Conservation (phyloP, 768 basidiomycete species). For the Amanita rimosa region DNA sequence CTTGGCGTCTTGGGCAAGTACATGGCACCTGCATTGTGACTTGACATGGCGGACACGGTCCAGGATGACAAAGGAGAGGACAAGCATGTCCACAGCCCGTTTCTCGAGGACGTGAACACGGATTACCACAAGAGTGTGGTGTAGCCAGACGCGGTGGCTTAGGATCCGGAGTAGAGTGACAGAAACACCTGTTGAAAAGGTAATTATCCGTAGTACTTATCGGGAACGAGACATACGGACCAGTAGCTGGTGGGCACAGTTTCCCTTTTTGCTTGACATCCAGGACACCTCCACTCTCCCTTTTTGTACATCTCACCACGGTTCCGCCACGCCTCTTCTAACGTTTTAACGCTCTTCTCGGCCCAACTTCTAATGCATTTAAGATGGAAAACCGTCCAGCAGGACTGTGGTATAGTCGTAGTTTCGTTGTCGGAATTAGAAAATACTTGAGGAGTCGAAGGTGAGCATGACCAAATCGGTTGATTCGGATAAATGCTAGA, state of each 20-base stretch:
- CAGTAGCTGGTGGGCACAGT: conserved; percentile 54
- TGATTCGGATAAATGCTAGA: conserved; percentile 67
- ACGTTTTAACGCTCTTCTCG: conserved; percentile 62
- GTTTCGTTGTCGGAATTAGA: conserved; percentile 19
- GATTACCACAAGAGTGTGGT: conserved; percentile 67
- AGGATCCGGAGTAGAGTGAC: conserved; percentile 63
- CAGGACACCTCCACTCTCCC: conserved; percentile 90
- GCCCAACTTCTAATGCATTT: conserved; percentile 90
- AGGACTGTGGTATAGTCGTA: conserved; percentile 39
- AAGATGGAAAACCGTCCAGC: conserved; percentile 88
- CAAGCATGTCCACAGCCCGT: conserved; percentile 72
- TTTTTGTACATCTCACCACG: conserved; percentile 48
- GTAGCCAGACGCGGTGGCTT: conserved; percentile 57
- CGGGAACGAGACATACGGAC: conserved; percentile 24
- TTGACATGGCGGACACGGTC: conserved; percentile 91
- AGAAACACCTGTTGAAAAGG: conserved; percentile 88
- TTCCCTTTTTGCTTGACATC: conserved; percentile 76
- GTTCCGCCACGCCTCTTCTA: conserved; percentile 61
- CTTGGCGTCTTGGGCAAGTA: conserved; percentile 58
- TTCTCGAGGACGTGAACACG: conserved; percentile 49
- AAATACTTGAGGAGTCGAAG: conserved; percentile 34
- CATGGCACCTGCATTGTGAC: conserved; percentile 70
- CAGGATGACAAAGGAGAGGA: conserved; percentile 82
- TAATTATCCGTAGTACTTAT: too few relatives aligned
- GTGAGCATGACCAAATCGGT: conserved; percentile 82